Base-by-base conservation (phyloP, 2,329 filamentous ascomycete species). In the Talaromyces marneffei region DNA sequence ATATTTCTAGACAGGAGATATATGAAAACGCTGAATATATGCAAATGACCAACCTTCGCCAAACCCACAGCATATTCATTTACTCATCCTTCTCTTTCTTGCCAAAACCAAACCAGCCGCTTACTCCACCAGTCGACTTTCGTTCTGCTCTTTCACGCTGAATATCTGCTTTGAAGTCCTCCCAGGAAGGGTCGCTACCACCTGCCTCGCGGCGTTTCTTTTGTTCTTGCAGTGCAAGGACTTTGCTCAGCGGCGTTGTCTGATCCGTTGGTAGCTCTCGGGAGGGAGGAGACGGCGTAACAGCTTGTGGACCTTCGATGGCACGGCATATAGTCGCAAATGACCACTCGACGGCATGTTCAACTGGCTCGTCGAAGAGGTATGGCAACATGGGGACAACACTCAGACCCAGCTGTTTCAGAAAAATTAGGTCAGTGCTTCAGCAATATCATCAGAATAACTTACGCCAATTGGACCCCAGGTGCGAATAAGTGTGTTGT, bases 401-500 rank as follows among this genome's bases (percentile, higher is more conserved):
- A 0, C 87, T 78, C 35, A 92, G 78, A 69, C 85, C 85, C 59
- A 88, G 79, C 83, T 86, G 66, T 55, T 55, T 8, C 25, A 8
- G 14, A 48, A 55, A n/a, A 3, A 40, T 39, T 25, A 55, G 33
- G 20, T 23, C 8, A n/a, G 8, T 18, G 16, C 8, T 39, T 35
- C 54, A 14, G 14, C 12, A 33, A 44, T 37, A 31, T n/a, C n/a
- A 2, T 10, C 31, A 20, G 16, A 12, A 25, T 27, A 10, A 40
- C 92, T 86, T 68, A 96, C 84, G 1, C 94, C 94, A 63, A 99
- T 96, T 0, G 94, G 94, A 0, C 84, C 89, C 88, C 90, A 99
- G 0, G 91, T 94, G 67, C 93, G 81, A 25, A 97, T 62, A 4
- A 79, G 85, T 62, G 82, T 80, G 71, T 89, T 96, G 81, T 94